Evolutionary conservation across 345 rosid species (phyloP).

Genomic region (Draba incana): DNA sequence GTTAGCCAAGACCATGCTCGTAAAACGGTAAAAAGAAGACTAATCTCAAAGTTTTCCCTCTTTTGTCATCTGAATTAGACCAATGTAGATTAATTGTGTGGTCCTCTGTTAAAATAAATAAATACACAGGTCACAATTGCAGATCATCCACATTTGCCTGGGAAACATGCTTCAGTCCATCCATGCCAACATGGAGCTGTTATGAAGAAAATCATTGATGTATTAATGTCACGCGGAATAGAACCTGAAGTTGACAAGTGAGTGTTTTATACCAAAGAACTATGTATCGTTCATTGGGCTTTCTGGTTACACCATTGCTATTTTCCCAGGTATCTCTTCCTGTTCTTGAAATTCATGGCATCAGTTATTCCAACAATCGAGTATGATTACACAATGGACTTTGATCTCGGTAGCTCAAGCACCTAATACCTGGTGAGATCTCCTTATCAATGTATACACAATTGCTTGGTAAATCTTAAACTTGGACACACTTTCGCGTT

Average conservation of each 20-base stretch:
- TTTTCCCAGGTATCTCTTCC: constrained; percentile 73
- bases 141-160: constrained; percentile 97
- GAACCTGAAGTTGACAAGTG: constrained; percentile 99
- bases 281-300: neutral
- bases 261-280: constrained; percentile 14
- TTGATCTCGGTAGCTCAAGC: constrained; percentile 93
- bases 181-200: constrained; percentile 99
- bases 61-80: constrained; percentile 12
- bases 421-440: constrained; percentile 47
- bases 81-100: constrained; percentile 1
- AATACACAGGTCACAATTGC: constrained; percentile 52
- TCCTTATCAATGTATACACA: neutral
- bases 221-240: constrained; percentile 89
- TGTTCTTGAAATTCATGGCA: constrained; percentile 91
- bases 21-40: constrained; percentile 57
- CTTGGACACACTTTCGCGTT: neutral
- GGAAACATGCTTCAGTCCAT: constrained; percentile 99
- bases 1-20: constrained; percentile 96
- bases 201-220: constrained; percentile 99
- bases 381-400: constrained; percentile 95
- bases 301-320: constrained; percentile 16
- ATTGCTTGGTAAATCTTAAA: constrained; percentile 14
- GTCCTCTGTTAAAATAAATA: neutral
- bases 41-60: neutral
- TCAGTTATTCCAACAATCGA: constrained; percentile 95